A percentile compares a stretch with the other conserved stretches of the same genome.
Evolutionary conservation across 2,329 filamentous ascomycete species (phyloP).

Genomic region (Nemania abortiva): DNA sequence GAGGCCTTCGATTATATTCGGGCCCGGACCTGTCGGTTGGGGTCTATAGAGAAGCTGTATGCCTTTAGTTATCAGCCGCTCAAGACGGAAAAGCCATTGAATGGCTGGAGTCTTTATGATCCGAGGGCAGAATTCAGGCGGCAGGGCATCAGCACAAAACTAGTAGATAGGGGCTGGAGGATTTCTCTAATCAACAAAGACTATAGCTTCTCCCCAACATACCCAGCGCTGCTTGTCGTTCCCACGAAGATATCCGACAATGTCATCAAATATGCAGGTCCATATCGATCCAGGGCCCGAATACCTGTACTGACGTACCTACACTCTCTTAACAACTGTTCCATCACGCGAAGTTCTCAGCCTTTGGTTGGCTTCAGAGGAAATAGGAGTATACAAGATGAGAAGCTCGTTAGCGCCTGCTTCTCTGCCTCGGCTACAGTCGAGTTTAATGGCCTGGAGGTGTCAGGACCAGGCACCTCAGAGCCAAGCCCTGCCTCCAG

Average conservation of each 20-base stretch:
- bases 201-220: constrained; percentile 92
- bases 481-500: constrained; percentile 61
- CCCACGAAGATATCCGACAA: constrained; percentile 95
- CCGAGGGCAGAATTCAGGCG: constrained; percentile 85
- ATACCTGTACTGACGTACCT: constrained; percentile 93
- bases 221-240: constrained; percentile 86
- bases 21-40: constrained; percentile 81
- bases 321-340: constrained; percentile 97
- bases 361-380: constrained; percentile 87
- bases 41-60: constrained; percentile 87
- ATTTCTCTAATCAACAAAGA: constrained; percentile 90
- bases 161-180: constrained; percentile 84
- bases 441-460: constrained; percentile 54
- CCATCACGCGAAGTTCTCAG: constrained; percentile 94
- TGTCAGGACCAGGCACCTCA: constrained; percentile 48
- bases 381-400: constrained; percentile 94
- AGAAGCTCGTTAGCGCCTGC: constrained; percentile 91
- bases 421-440: constrained; percentile 77
- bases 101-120: constrained; percentile 89
- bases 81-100: constrained; percentile 76
- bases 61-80: constrained; percentile 88
- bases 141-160: constrained; percentile 87
- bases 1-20: constrained; percentile 92
- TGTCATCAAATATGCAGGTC: constrained; percentile 90
- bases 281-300: constrained; percentile 87